A percentile compares a stretch with the other conserved stretches of the same genome.
These are phyloP conservation scores for Podaxis sp. DNA, from an alignment of 768 basidiomycete species.

Conservation along the genomic window DNA sequence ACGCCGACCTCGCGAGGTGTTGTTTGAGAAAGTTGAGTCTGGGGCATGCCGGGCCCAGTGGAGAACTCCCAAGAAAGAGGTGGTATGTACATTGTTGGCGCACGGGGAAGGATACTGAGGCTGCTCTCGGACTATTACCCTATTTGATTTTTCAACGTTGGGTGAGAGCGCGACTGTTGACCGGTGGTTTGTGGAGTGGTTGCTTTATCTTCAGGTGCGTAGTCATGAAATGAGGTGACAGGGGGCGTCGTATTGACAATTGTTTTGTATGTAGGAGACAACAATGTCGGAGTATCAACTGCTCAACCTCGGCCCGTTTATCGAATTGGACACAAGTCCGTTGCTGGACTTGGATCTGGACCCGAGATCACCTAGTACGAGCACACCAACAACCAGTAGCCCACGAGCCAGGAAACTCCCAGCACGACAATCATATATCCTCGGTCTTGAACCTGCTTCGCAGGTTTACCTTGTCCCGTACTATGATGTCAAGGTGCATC, in stretches of 20 bases:
- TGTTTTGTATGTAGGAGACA: not conserved
- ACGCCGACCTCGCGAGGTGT: conserved; percentile 5
- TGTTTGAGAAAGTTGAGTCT: not conserved
- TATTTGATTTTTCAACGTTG: conserved; percentile 5
- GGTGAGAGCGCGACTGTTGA: not conserved
- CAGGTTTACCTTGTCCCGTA: not conserved
- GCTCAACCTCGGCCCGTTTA: not conserved
- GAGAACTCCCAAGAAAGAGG: not conserved
- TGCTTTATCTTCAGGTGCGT: conserved; percentile 6
- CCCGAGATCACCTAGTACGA: not conserved
- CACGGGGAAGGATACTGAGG: conserved; percentile 8
- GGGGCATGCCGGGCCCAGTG: not conserved
- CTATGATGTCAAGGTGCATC: conserved; percentile 4
- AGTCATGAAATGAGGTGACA: not conserved
- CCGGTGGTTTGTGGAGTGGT: conserved; percentile 5
- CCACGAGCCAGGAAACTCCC: not conserved
- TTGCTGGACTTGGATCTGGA: not conserved
- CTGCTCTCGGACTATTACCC: not conserved
- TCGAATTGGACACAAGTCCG: not conserved
- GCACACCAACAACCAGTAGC: not conserved
- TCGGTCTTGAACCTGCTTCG: conserved; percentile 1
- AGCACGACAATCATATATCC: conserved; percentile 3
- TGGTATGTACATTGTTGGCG: conserved; percentile 10
- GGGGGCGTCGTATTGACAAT: not conserved
- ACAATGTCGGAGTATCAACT: not conserved